Base-by-base conservation (phyloP, 1,139 yeast genomes). In the Protomyces inouyei region DNA sequence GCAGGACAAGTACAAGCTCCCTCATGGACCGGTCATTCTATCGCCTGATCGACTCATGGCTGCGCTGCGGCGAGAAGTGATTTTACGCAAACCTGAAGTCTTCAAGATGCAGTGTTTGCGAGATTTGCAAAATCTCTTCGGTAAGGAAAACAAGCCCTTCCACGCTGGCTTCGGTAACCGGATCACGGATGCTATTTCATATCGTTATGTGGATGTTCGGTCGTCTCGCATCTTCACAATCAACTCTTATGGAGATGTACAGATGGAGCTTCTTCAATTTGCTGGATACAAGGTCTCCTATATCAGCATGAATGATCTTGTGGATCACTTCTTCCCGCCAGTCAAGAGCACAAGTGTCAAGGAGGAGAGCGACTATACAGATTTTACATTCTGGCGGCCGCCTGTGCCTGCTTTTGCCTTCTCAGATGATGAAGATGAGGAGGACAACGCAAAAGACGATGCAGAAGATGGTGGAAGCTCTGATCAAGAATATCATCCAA, bases 31-130 rank as follows among this genome's bases (percentile, higher is more conserved):
- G 0, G 99, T 95, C 2, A 91, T 95, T 57, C 77, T 95, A 63
- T 88, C 96, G 55, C 99, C 99, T 0, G 99, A 95, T 75, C 77
- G 99, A 70, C 93, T 98, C 0, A 90, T 95, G 79, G 98, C 98
- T 1, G 98, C 98, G 0, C 77, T 95, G 65, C 60, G 55, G 70
- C 80, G 98, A 68, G 99, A 95, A 73, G 95, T 95, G 52, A 93
- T 95, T 60, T 78, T 93, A 73, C 88, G 91, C 70, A 92, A 93
- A 73, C 98, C 99, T 0, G 98, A 95, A 74, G 95, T 95, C 38
- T 95, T 95, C 79, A 95, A 95, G 72, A 95, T 95, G 95, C 96
- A 98, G 0, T 93, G 98, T 76, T 79, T 95, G 68, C 85, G 87
- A 61, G 99, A 95, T 77, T 86, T 95, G 67, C 84, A 85, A 71